Evolutionary conservation across 2,329 filamentous ascomycete species (phyloP).

Genomic region (Seiridium unicorne): DNA sequence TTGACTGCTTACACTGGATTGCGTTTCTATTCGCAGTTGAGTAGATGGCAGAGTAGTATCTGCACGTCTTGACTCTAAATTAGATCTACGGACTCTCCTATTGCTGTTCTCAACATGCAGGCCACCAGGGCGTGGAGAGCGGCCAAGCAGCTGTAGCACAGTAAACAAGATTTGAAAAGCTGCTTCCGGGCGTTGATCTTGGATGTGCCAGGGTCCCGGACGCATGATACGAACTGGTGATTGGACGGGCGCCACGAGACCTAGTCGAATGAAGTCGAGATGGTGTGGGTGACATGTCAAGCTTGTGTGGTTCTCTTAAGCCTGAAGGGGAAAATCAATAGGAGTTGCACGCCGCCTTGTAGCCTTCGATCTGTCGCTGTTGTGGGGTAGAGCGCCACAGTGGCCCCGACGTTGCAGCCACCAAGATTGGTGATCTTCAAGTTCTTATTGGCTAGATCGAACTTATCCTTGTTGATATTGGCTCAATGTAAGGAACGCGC

Average conservation of each 20-base stretch:
- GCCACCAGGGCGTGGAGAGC: background rate
- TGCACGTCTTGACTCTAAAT: no score
- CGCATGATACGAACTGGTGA: conserved; percentile 18
- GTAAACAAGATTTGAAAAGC: background rate
- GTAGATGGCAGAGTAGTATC: background rate
- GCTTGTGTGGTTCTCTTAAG: background rate
- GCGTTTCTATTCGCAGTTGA: background rate
- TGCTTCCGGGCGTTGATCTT: background rate
- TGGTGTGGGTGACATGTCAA: background rate
- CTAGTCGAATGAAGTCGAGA: conserved; percentile 7
- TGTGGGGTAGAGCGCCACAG: conserved; percentile 1
- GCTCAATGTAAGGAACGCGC: background rate
- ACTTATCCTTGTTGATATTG: background rate
- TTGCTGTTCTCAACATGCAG: no score
- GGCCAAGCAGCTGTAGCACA: background rate
- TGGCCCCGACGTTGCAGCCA: background rate
- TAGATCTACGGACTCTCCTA: no score
- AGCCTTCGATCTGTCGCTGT: background rate
- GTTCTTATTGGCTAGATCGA: background rate
- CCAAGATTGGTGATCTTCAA: background rate
- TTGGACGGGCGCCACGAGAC: conserved; percentile 14
- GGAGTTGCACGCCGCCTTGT: background rate
- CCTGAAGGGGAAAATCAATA: background rate
- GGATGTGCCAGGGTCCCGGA: background rate
- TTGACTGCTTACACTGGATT: no score